Evolutionary conservation across 208 protist species (phyloP), one percentile per base, ranked within the genome.

Genomic region (Strigomonas culicis): DNA sequence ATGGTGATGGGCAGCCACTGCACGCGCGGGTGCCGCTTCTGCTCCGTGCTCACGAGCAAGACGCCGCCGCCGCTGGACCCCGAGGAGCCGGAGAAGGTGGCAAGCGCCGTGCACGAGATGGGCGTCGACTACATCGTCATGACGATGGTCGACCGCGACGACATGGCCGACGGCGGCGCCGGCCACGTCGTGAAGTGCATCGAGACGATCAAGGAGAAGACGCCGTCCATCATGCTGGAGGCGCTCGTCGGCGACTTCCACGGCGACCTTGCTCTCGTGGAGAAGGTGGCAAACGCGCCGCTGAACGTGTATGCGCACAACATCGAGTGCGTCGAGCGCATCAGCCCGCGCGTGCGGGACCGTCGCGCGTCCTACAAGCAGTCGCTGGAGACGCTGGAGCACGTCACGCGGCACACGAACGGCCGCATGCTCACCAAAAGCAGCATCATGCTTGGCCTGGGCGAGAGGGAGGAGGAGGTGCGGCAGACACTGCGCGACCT

Each of bases 221-320:
- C 66, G 19, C 86, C 86, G 15, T 17, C 57, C 39, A 59, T 98
- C 15, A 78, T 98, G 46, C 85, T 99, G 25, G 98, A 99, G 85
- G 98, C 95, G 41, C 90, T 99, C 31, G 97, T 98, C 13, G 95
- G 95, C 24, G 98, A 99, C 80, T 99, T 99, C 71, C 81, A 88
- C 50, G 98, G 97, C 8, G 82, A 97, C 63, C 27, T 92, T 19
- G 64, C 72, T 51, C 64, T 85, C 36, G 86, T 97, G 28, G 87
- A 98, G 68, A 68, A 68, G 46, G 84, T 99, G 15, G 97, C 97
- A 25, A 44, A 36, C 4, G 88, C 90, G 39, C 97, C 98, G 4
- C 83, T 99, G 24, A 98, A 97, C 66, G 98, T 99, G 19, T 99
- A 97, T 75, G 98, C 98, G 19, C 98, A 99, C 86, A 99, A 99